Conservation (phyloP, 2,329 filamentous ascomycete genomes). For the Cytospora piceae region DNA sequence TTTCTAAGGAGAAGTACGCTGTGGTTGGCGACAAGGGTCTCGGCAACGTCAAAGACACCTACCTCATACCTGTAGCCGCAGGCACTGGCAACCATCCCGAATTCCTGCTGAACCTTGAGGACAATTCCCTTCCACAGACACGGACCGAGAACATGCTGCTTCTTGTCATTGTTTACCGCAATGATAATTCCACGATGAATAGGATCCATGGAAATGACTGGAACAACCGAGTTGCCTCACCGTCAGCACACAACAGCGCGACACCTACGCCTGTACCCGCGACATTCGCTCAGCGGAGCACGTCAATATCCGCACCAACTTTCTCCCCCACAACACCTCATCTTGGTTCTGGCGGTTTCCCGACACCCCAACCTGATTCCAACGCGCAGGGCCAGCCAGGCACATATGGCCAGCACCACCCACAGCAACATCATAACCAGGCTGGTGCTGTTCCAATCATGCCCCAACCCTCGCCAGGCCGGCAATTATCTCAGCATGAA, state of each 20-base stretch:
- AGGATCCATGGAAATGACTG: constrained; percentile 40
- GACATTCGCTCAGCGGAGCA: constrained; percentile 46
- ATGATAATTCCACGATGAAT: constrained; percentile 51
- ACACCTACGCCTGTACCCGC: constrained; percentile 43
- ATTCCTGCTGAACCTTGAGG: constrained; percentile 86
- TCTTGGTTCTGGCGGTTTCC: constrained; percentile 35
- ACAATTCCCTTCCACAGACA: constrained; percentile 75
- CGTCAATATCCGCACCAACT: constrained; percentile 53
- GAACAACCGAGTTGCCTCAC: constrained; percentile 35
- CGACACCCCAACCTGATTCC: constrained; percentile 38
- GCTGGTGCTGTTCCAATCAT: background rate
- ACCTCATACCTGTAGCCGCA: constrained; percentile 82
- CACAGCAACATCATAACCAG: constrained; percentile 23
- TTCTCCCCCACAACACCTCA: constrained; percentile 59
- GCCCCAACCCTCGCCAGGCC: constrained; percentile 28
- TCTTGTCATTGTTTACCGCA: constrained; percentile 82
- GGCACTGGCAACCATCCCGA: constrained; percentile 75
- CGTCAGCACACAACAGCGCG: constrained; percentile 36
- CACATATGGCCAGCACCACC: constrained; percentile 19
- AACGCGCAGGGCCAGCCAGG: background rate
- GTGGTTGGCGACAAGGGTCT: constrained; percentile 79
- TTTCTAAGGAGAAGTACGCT: constrained; percentile 79
- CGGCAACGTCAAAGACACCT: constrained; percentile 83
- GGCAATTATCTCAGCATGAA: constrained; percentile 45
- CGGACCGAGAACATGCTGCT: constrained; percentile 78